Conservation (phyloP, 2,329 filamentous ascomycete genomes). For the Aspergillus puulaauensis region DNA sequence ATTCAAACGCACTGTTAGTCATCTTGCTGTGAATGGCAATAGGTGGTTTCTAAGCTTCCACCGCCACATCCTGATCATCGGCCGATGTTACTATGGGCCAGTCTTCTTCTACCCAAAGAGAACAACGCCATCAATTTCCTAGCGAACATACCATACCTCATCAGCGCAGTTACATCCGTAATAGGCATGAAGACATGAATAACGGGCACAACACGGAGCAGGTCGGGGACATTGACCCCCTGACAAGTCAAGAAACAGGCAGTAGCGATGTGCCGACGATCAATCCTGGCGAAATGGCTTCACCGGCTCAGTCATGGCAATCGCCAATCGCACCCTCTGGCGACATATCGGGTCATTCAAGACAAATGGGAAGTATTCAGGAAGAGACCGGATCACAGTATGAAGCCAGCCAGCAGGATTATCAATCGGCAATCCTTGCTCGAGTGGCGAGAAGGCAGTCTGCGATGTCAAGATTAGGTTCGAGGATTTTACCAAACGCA, state of each 20-base stretch:
- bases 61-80: slow-evolving; percentile 18
- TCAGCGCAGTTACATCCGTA: slow-evolving; percentile 21
- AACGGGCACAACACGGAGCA: slow-evolving; percentile 28
- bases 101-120: slow-evolving; percentile 42
- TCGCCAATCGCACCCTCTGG: slow-evolving; percentile 15
- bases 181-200: slow-evolving; percentile 39
- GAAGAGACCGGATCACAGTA: slow-evolving; percentile 38
- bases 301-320: slow-evolving; percentile 19
- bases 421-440: slow-evolving; percentile 32
- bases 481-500: slow-evolving; percentile 48
- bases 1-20: slow-evolving; percentile 21
- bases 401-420: slow-evolving; percentile 31
- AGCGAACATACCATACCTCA: slow-evolving; percentile 21
- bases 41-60: slow-evolving; percentile 24
- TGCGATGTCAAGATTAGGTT: slow-evolving; percentile 49
- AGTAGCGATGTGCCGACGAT: slow-evolving; percentile 15
- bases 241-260: slow-evolving; percentile 18
- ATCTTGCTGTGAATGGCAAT: slow-evolving; percentile 31
- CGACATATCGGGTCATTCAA: slow-evolving; percentile 13
- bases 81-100: slow-evolving; percentile 43
- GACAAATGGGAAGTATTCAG: slow-evolving; percentile 34
- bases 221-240: slow-evolving; percentile 20
- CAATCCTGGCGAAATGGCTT: slow-evolving; percentile 11
- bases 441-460: slow-evolving; percentile 44
- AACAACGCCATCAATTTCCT: slow-evolving; percentile 29